Percentiles rank a stretch among this genome's conserved stretches.
Conservation (phyloP, 805 yeast genomes). For the Yarrowia yakushimensis region DNA sequence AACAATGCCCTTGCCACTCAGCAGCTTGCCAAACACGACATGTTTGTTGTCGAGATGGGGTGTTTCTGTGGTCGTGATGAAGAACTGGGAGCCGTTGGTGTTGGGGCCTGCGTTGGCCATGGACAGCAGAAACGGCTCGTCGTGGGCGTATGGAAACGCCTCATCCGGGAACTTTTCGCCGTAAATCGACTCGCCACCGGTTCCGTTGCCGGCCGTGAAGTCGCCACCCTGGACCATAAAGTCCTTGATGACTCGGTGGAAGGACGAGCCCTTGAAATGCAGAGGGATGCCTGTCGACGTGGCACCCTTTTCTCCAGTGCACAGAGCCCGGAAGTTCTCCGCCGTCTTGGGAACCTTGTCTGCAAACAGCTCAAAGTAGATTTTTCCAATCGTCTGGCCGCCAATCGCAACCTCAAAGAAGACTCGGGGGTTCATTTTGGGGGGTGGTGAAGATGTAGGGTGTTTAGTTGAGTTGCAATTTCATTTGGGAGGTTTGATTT, state of each 20-base stretch:
- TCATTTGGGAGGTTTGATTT: slow-evolving; percentile 1
- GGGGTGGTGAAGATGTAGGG: too few relatives aligned
- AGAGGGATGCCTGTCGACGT: slow-evolving; percentile 62
- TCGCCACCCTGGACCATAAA: slow-evolving; percentile 97
- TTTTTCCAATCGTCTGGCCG: slow-evolving; percentile 65
- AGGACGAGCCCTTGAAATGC: slow-evolving; percentile 76
- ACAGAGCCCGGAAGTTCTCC: slow-evolving; percentile 81
- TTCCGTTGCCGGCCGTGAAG: slow-evolving; percentile 67
- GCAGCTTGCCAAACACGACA: slow-evolving; percentile 90
- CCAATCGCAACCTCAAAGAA: slow-evolving; percentile 79
- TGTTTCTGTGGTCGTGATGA: slow-evolving; percentile 86
- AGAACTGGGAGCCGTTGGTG: slow-evolving; percentile 95
- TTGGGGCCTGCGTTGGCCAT: slow-evolving; percentile 98
- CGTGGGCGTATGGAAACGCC: slow-evolving; percentile 71
- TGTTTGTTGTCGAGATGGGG: slow-evolving; percentile 96
- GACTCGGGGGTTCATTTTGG: slow-evolving; percentile 50
- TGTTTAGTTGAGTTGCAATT: too few relatives aligned
- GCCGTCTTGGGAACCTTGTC: slow-evolving; percentile 79
- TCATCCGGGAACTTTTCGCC: slow-evolving; percentile 91
- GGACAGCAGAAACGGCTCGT: slow-evolving; percentile 79
- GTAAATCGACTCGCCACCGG: slow-evolving; percentile 80
- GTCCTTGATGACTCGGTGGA: slow-evolving; percentile 82
- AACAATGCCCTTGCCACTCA: slow-evolving; percentile 75
- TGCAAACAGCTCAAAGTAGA: slow-evolving; percentile 63
- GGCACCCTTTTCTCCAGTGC: slow-evolving; percentile 82